Conservation (phyloP, 768 basidiomycete genomes). For the Stropharia rugosoannulata region DNA sequence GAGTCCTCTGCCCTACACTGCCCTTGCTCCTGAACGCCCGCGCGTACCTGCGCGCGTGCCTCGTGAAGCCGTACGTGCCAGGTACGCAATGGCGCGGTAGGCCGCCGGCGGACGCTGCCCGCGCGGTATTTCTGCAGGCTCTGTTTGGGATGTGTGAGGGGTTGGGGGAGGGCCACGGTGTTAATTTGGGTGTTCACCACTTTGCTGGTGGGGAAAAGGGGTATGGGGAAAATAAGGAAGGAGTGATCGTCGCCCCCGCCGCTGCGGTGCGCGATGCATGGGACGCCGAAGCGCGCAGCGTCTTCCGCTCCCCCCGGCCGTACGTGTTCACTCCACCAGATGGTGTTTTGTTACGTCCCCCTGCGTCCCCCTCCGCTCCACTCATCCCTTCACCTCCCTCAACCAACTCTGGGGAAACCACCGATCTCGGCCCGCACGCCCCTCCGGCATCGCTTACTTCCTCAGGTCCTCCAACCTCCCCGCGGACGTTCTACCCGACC, state of each 20-base stretch:
- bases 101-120: slow-evolving; percentile 46
- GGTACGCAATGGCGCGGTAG: slow-evolving; percentile 35
- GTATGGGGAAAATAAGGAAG: not conserved
- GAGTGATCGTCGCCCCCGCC: slow-evolving; percentile 31
- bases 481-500: slow-evolving; percentile 21
- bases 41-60: slow-evolving; percentile 24
- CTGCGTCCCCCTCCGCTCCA: not conserved
- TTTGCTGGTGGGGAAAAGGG: too few species aligned
- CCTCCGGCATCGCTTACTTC: too few species aligned
- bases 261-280: slow-evolving; percentile 25
- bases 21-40: slow-evolving; percentile 20
- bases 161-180: not conserved
- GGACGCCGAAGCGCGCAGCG: slow-evolving; percentile 17
- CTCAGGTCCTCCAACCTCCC: not conserved
- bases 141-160: slow-evolving; percentile 50
- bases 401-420: too few species aligned
- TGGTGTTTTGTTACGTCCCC: slow-evolving; percentile 15
- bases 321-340: slow-evolving; percentile 20
- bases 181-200: too few species aligned
- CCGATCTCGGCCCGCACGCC: too few species aligned
- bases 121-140: slow-evolving; percentile 53
- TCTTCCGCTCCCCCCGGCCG: slow-evolving; percentile 11
- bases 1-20: not conserved
- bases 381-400: too few species aligned
- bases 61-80: slow-evolving; percentile 25